Evolutionary conservation across 2,329 filamentous ascomycete species (phyloP), one percentile per base, ranked within the genome.

Genomic region (Pseudogymnoascus sp.): DNA sequence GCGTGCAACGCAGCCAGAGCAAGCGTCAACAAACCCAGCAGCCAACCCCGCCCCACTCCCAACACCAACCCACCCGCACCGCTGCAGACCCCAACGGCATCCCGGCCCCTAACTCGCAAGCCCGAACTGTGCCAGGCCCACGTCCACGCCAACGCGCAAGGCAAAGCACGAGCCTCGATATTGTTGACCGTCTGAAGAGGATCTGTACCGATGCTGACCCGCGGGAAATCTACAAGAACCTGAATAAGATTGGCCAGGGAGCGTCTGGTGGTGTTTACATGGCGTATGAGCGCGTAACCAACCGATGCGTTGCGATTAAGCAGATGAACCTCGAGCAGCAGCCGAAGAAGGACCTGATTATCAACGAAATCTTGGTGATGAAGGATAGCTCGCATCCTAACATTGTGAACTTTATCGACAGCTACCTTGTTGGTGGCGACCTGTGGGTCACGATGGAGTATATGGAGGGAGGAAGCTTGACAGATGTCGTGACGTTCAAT

Each of bases 391-490:
- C 91, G 63, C 94, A 99, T 74, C 93, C 92, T 71, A 97, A 97
- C 74, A 96, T 99, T 76, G 94, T 99, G 77, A 99, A 99, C 76
- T 99, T 97, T 76, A 93, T 97, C 78, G 94, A 97, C 79, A 97
- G 92, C 74, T 97, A 92, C 74, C 81, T 99, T 9, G 89, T 92
- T 63, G 84, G 85, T 10, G 90, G 93, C 44, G 94, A 97, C 74
- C 79, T 99, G 31, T 99, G 94, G 94, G 94, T 99, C 1, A 91
- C 97, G 35, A 99, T 99, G 94, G 94, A 99, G 77, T 99, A 93
- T 72, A 99, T 99, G 94, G 93, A 99, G 75, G 94, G 94, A 64
- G 94, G 94, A 66, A 97, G 92, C 76, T 80, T 99, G 73, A 99
- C 94, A 9, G 94, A 99, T 75, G 94, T 99, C 61, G 94, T 99